A percentile compares a stretch with the other conserved stretches of the same genome.
Conservation (phyloP, 2,329 filamentous ascomycete genomes). For the Xylariaceae sp. region DNA sequence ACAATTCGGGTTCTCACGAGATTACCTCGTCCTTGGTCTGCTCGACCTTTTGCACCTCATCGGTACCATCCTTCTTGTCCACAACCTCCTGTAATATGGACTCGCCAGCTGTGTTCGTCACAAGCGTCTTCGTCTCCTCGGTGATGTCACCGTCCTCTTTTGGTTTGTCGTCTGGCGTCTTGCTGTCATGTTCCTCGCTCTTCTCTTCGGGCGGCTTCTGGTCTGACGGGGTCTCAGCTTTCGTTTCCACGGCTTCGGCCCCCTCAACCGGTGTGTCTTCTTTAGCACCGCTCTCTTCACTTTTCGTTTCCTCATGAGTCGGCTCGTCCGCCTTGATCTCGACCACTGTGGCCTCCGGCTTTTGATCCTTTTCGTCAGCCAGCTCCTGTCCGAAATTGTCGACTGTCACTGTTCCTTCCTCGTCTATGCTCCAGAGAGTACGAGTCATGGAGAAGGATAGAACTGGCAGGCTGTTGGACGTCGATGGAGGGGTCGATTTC, state of each 20-base stretch:
- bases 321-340: slow-evolving; percentile 9
- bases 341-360: slow-evolving; percentile 9
- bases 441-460: slow-evolving; percentile 44
- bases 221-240: slow-evolving; percentile 8
- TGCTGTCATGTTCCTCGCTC: no score
- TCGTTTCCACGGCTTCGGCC: slow-evolving; percentile 3
- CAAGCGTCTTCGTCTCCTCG: slow-evolving; percentile 28
- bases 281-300: slow-evolving; percentile 2
- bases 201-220: slow-evolving; percentile 2
- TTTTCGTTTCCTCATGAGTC: slow-evolving; percentile 1
- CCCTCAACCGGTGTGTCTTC: slow-evolving; percentile 9
- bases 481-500: slow-evolving; percentile 27
- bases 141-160: slow-evolving; percentile 8
- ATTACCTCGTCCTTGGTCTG: slow-evolving; percentile 25
- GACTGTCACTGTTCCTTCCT: slow-evolving; percentile 41
- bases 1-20: slow-evolving; percentile 13
- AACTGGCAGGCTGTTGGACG: slow-evolving; percentile 31
- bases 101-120: slow-evolving; percentile 29
- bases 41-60: slow-evolving; percentile 27
- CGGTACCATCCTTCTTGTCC: slow-evolving; percentile 24
- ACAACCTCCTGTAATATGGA: slow-evolving; percentile 28
- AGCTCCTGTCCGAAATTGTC: slow-evolving; percentile 24
- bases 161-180: slow-evolving; percentile 1
- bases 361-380: slow-evolving; percentile 2
- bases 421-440: slow-evolving; percentile 49